Conservation (phyloP, 306 rosid species). For the Quercus variabilis region DNA sequence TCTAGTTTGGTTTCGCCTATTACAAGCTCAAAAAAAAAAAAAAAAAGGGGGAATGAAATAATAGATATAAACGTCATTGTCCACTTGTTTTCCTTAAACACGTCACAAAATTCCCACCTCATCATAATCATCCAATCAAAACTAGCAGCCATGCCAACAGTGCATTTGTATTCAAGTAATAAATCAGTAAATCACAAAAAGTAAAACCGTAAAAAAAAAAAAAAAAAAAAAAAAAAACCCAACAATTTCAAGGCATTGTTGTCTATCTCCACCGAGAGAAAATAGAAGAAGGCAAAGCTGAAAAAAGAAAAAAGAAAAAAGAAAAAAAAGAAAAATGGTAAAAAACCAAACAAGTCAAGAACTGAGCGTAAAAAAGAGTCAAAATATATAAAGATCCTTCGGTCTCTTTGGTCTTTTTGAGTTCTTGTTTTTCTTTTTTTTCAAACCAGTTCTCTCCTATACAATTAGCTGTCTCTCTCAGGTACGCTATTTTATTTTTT, state of each 20-base stretch:
- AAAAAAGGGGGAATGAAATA: too few relatives aligned
- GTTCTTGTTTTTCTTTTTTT: constrained; percentile 2
- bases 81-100: background rate
- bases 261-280: too few relatives aligned
- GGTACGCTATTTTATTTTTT: constrained; percentile 39
- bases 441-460: background rate
- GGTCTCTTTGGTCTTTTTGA: constrained; percentile 1
- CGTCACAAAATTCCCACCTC: background rate
- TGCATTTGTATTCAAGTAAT: too few relatives aligned
- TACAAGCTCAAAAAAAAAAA: too few relatives aligned
- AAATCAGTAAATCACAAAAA: too few relatives aligned
- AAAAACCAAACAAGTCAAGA: background rate
- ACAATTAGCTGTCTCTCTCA: constrained; percentile 21
- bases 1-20: too few relatives aligned
- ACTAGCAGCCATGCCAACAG: background rate
- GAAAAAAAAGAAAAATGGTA: background rate
- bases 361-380: constrained; percentile 13
- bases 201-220: background rate
- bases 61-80: background rate
- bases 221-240: background rate
- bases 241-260: background rate
- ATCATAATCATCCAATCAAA: background rate
- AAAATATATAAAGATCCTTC: constrained; percentile 18
- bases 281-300: background rate
- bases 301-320: background rate